These are phyloP conservation scores for Daldinia bambusicola DNA, from an alignment of 495 filamentous ascomycete species.

Conservation along the genomic window DNA sequence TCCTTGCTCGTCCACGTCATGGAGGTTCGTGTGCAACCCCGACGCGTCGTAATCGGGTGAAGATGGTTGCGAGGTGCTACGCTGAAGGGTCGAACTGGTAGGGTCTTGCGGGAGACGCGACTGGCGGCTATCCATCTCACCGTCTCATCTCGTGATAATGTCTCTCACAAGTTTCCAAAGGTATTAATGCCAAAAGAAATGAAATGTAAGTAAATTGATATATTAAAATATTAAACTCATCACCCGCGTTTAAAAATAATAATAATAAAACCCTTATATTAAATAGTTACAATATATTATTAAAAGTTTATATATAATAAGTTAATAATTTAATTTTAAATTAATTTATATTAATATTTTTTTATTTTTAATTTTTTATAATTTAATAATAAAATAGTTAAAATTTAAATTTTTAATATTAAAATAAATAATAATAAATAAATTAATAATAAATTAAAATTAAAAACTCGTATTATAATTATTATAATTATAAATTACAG, in stretches of 20 bases:
- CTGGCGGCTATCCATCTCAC: conserved; percentile 20
- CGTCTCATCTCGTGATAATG: not conserved
- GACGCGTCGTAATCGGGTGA: conserved; percentile 49
- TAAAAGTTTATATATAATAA: too few relatives aligned
- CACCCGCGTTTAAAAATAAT: not conserved
- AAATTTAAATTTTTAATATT: too few relatives aligned
- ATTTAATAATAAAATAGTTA: too few relatives aligned
- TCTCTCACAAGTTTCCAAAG: not conserved
- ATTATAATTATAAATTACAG: too few relatives aligned
- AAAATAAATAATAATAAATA: too few relatives aligned
- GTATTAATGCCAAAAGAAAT: not conserved
- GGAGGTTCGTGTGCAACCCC: conserved; percentile 52
- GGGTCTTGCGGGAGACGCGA: conserved; percentile 13
- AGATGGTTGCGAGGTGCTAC: not conserved
- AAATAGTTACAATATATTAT: not conserved
- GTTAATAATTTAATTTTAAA: too few relatives aligned
- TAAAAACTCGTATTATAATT: too few relatives aligned
- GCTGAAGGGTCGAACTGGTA: not conserved
- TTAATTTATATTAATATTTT: too few relatives aligned
- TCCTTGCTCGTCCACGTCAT: conserved; percentile 50
- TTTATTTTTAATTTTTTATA: too few relatives aligned
- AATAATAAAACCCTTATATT: not conserved
- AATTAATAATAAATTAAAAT: too few relatives aligned
- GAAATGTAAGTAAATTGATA: not conserved
- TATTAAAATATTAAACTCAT: not conserved